A percentile compares a stretch with the other conserved stretches of the same genome.
These are phyloP conservation scores for Lagenaria siceraria DNA, from an alignment of 306 rosid species.

Conservation along the genomic window DNA sequence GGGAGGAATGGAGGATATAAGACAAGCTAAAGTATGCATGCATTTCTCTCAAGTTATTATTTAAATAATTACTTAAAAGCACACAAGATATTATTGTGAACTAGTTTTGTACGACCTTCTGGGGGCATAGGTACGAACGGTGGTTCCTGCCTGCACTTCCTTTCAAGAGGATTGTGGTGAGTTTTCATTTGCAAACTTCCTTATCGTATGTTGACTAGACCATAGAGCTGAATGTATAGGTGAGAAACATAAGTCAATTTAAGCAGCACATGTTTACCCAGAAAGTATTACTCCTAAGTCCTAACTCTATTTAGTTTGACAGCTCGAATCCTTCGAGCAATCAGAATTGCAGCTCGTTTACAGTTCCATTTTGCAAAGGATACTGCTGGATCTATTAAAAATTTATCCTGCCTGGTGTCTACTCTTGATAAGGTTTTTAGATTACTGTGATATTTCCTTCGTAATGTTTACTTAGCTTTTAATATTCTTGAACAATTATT, in stretches of 20 bases:
- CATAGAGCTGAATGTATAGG: background rate
- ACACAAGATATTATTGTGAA: no score
- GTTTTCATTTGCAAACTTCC: constrained; percentile 15
- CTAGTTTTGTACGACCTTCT: constrained; percentile 25
- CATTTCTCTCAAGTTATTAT: constrained; percentile 15
- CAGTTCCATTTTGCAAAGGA: constrained; percentile 65
- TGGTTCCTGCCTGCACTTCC: constrained; percentile 57
- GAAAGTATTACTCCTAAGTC: background rate
- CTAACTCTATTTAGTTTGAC: constrained; percentile 17
- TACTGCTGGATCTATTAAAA: constrained; percentile 50
- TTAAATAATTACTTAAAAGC: background rate
- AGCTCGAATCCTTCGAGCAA: constrained; percentile 87
- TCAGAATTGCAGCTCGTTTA: constrained; percentile 83
- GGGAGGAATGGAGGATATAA: constrained; percentile 76
- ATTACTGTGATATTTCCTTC: constrained; percentile 8
- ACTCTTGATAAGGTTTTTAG: constrained; percentile 66
- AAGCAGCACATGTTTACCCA: background rate
- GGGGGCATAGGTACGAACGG: constrained; percentile 51
- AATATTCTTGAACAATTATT: background rate
- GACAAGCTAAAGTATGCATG: constrained; percentile 51
- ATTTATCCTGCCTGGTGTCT: constrained; percentile 35
- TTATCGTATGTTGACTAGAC: background rate
- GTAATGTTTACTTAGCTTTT: constrained; percentile 1
- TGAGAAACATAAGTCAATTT: background rate
- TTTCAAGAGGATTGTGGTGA: constrained; percentile 85